Evolutionary conservation across 768 basidiomycete genomes (phyloP), one percentile per base, ranked within the genome.

Genomic region (Phaeotremella skinneri): DNA sequence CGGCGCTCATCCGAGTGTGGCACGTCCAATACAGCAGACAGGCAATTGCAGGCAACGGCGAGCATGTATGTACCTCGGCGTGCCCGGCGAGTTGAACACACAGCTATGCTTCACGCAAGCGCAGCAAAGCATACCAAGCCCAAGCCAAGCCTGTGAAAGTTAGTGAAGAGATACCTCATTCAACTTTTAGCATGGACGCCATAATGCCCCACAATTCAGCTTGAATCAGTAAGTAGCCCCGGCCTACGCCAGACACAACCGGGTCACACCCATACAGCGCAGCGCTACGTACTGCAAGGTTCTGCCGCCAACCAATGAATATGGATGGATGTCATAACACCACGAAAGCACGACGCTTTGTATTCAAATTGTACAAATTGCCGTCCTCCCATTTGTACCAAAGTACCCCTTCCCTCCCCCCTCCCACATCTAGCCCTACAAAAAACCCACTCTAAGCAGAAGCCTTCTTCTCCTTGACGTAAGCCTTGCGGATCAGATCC

Each of bases 401-500:
- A 7, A 37, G 9, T 37, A 17, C 23, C 43, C 43, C 43, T 21
- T 45, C 43, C 43, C 20, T 21, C 37, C n/a, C 37, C 37, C n/a
- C 37, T 9, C 9, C 37, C 37, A 9, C 9, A 39, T n/a, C 37
- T 39, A 39, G n/a, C 11, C 37, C n/a, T 39, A 39, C 9, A 39
- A 39, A 39, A 39, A 9, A 39, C 37, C 37, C n/a, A 45, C 13
- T 45, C 21, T 74, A 77, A 58, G 73, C 73, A 45, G 76, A 67
- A 63, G 77, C 72, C 75, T 78, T 78, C 74, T 75, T 76, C 76
- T 77, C 77, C 70, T 77, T 76, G 69, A 66, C 73, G 76, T 73
- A 67, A 54, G 77, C 77, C 74, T 77, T 76, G 57, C 76, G 63
- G 65, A 78, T 67, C 53, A 65, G 59, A 59, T 93, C 91, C 66